These are phyloP conservation scores for Podaxis sp. DNA, from an alignment of 768 basidiomycete species.

Conservation along the genomic window DNA sequence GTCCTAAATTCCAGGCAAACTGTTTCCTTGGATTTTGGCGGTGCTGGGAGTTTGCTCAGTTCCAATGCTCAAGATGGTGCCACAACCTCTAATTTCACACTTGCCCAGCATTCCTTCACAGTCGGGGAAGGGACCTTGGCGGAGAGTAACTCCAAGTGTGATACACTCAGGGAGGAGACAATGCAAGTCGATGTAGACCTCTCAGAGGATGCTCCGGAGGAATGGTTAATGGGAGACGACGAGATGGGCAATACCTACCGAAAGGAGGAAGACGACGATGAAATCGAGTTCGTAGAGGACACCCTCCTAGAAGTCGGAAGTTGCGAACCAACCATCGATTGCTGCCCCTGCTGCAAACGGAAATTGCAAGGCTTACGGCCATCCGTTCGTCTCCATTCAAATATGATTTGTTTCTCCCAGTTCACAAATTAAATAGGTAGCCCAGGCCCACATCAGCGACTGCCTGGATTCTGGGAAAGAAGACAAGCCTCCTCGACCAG, in stretches of 20 bases:
- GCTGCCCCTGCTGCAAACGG: slow-evolving; percentile 31
- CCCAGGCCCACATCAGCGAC: background rate
- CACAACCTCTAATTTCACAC: background rate
- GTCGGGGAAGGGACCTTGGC: background rate
- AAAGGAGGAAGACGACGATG: slow-evolving; percentile 27
- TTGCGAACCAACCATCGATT: slow-evolving; percentile 7
- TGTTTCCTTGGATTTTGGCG: background rate
- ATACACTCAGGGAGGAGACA: background rate
- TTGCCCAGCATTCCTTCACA: background rate
- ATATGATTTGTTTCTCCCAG: background rate
- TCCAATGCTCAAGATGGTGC: background rate
- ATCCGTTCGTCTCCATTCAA: background rate
- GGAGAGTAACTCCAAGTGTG: background rate
- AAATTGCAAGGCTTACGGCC: slow-evolving; percentile 16
- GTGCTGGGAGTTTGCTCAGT: background rate
- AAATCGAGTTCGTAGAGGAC: slow-evolving; percentile 13
- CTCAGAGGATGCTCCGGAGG: slow-evolving; percentile 53
- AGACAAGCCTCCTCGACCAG: slow-evolving; percentile 1
- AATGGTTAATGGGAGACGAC: slow-evolving; percentile 59
- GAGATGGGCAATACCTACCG: slow-evolving; percentile 31
- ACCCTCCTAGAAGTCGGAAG: background rate
- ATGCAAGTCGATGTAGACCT: slow-evolving; percentile 28
- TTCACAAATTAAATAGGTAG: background rate
- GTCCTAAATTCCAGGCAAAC: background rate
- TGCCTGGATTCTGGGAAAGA: background rate